Conservation (phyloP, 1,139 yeast genomes). For the Chernovozyma aurita region DNA sequence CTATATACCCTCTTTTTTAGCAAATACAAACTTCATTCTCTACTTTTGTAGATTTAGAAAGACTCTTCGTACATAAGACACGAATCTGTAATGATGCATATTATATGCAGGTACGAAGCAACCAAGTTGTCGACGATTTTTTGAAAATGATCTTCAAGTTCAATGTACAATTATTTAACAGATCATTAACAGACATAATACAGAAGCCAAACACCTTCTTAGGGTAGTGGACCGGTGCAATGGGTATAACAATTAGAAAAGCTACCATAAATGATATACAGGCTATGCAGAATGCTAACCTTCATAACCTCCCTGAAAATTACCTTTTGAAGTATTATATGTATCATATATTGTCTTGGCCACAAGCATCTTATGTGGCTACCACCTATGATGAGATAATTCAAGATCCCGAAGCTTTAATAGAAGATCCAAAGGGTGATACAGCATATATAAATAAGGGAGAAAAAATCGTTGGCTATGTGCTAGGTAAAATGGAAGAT, state of each 20-base stretch:
- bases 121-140: too few relatives aligned
- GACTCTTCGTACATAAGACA: too few relatives aligned
- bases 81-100: too few relatives aligned
- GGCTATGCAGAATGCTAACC: constrained; percentile 94
- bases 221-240: too few relatives aligned
- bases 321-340: constrained; percentile 88
- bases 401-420: constrained; percentile 19
- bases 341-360: constrained; percentile 95
- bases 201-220: too few relatives aligned
- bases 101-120: too few relatives aligned
- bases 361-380: constrained; percentile 95
- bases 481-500: constrained; percentile 94
- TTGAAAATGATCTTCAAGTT: too few relatives aligned
- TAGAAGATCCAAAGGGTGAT: constrained; percentile 47
- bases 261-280: constrained; percentile 86
- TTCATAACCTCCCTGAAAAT: constrained; percentile 92
- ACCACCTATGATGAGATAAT: constrained; percentile 54
- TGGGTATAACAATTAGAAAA: constrained; percentile 85
- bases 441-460: constrained; percentile 56
- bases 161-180: too few relatives aligned
- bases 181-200: too few relatives aligned
- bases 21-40: too few relatives aligned
- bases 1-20: too few relatives aligned
- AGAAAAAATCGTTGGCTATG: constrained; percentile 90
- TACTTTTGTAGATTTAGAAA: too few relatives aligned